These are phyloP conservation scores for Phytophthora pistaciae DNA, from an alignment of 352 stramenopile species.

Conservation along the genomic window DNA sequence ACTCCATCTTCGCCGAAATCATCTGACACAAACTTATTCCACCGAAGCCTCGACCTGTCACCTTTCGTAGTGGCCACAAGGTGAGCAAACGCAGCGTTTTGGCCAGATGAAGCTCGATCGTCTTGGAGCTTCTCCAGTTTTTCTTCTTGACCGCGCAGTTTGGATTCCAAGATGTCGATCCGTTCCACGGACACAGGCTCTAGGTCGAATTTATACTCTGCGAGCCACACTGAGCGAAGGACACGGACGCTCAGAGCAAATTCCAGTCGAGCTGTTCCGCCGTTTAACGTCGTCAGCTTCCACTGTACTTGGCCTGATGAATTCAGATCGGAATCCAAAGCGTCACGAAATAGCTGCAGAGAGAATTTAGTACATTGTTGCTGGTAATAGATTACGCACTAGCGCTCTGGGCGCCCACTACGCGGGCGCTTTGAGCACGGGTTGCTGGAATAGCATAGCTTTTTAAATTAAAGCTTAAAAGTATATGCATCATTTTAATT, in stretches of 20 bases:
- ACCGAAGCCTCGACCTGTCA: neutral
- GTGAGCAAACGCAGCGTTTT: neutral
- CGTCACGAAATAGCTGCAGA: neutral
- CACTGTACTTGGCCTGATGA: neutral
- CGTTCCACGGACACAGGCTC: slow-evolving; percentile 1
- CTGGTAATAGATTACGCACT: too few species aligned
- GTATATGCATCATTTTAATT: too few species aligned
- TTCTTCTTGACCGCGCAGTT: neutral
- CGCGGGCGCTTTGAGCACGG: too few species aligned
- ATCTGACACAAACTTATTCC: neutral
- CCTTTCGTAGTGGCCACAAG: neutral
- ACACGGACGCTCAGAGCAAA: neutral
- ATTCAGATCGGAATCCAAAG: neutral
- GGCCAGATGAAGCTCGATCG: neutral
- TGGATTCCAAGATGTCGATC: slow-evolving; percentile 2
- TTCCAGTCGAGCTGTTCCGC: neutral
- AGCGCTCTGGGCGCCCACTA: too few species aligned
- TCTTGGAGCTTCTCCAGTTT: neutral
- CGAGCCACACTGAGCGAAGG: neutral
- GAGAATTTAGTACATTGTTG: neutral
- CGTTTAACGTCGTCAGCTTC: neutral
- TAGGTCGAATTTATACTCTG: neutral
- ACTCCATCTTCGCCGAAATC: neutral
- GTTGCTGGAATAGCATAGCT: too few species aligned
- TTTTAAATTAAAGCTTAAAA: too few species aligned